These are phyloP conservation scores for Heliosperma pusillum DNA, from an alignment of 148 eudicot genomes.

Conservation along the genomic window DNA sequence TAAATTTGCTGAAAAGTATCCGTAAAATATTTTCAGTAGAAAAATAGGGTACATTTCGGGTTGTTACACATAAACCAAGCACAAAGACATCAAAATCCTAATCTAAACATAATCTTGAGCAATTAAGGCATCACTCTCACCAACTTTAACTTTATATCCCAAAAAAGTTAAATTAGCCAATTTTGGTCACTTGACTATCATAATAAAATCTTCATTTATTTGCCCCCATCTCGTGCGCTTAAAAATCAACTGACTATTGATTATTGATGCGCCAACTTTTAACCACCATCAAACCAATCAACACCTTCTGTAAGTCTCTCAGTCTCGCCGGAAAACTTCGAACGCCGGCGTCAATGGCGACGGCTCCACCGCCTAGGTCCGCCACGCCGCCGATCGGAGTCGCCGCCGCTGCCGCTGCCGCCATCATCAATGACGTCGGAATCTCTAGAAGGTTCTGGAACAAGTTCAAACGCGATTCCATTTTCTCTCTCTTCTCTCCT, in stretches of 20 bases:
- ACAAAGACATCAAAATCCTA: background rate
- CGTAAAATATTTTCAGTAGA: too few species aligned
- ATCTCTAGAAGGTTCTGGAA: conserved; percentile 60
- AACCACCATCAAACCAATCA: background rate
- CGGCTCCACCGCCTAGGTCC: conserved; percentile 38
- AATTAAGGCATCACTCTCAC: background rate
- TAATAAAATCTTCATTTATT: background rate
- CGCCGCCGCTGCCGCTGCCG: conserved; percentile 36
- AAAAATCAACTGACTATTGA: background rate
- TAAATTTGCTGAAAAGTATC: too few species aligned
- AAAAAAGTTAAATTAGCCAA: background rate
- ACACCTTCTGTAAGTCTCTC: background rate
- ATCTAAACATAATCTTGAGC: background rate
- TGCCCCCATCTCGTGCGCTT: background rate
- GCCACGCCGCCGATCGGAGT: conserved; percentile 30
- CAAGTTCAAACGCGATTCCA: conserved; percentile 45
- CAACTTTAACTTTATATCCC: background rate
- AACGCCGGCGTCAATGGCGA: conserved; percentile 30
- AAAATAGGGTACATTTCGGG: too few species aligned
- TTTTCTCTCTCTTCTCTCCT: conserved; percentile 65
- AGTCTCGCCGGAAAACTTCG: conserved; percentile 1
- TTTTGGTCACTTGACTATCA: background rate
- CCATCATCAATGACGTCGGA: conserved; percentile 44
- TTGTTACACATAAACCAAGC: too few species aligned
- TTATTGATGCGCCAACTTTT: background rate